Percentiles rank a stretch among this genome's conserved stretches.
Conservation (phyloP, 306 rosid species). For the Cicer cuneatum region DNA sequence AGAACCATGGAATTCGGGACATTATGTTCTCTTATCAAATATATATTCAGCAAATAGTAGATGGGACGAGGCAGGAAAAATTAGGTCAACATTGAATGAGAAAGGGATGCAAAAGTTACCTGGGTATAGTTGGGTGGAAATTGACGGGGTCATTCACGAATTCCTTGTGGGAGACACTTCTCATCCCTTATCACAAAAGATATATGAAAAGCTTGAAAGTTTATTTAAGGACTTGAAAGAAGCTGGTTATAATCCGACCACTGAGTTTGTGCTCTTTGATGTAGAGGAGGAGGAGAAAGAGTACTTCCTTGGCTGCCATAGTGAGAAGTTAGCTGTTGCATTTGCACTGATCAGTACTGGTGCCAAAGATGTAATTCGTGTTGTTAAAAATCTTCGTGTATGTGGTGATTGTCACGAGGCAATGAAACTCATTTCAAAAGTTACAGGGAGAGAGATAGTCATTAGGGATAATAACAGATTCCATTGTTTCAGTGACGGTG, state of each 20-base stretch:
- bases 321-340: constrained; percentile 80
- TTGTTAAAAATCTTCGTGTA: constrained; percentile 76
- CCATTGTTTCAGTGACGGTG: constrained; percentile 64
- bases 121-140: constrained; percentile 77
- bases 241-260: constrained; percentile 71
- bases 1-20: constrained; percentile 84
- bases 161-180: constrained; percentile 74
- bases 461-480: constrained; percentile 73
- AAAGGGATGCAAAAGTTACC: constrained; percentile 68
- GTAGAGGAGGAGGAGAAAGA: constrained; percentile 82
- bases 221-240: constrained; percentile 66
- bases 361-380: constrained; percentile 58
- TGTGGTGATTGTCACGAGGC: constrained; percentile 82
- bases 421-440: constrained; percentile 66
- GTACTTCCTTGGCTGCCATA: constrained; percentile 70
- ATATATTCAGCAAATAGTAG: constrained; percentile 67
- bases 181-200: constrained; percentile 63
- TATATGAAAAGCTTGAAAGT: constrained; percentile 65
- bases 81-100: constrained; percentile 60
- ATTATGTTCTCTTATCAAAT: constrained; percentile 74
- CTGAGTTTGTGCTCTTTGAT: constrained; percentile 75
- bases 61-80: constrained; percentile 72
- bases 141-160: constrained; percentile 65
- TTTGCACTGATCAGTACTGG: constrained; percentile 62
- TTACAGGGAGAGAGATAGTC: constrained; percentile 62